These are phyloP conservation scores for Coprinopsis marcescibilis DNA, from an alignment of 768 basidiomycete genomes.

Conservation along the genomic window DNA sequence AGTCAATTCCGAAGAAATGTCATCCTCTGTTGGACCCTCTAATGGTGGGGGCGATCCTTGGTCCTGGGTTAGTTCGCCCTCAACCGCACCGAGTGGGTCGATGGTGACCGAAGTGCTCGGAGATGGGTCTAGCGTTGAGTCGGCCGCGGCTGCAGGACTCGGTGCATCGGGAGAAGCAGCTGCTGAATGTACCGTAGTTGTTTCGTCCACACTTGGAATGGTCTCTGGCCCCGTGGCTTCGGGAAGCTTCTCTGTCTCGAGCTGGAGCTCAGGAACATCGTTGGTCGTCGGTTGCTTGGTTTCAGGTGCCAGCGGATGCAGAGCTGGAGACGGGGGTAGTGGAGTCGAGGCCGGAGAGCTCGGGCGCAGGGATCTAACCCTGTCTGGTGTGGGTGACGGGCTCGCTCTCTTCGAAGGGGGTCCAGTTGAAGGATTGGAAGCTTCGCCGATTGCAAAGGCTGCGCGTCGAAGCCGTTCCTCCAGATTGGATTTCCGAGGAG, in stretches of 20 bases:
- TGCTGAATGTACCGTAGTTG: too few relatives aligned
- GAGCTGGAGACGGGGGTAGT: conserved; percentile 34
- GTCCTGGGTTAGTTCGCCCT: too few relatives aligned
- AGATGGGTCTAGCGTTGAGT: too few relatives aligned
- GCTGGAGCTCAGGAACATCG: background rate
- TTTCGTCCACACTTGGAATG: too few relatives aligned
- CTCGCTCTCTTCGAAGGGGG: background rate
- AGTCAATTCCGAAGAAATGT: too few relatives aligned
- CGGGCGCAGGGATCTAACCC: conserved; percentile 21
- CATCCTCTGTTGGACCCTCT: too few relatives aligned
- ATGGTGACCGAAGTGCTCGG: too few relatives aligned
- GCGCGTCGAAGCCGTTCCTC: conserved; percentile 74
- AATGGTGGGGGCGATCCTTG: too few relatives aligned
- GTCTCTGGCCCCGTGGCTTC: background rate
- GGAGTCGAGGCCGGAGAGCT: conserved; percentile 40
- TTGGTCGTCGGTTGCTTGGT: background rate
- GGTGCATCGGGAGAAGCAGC: too few relatives aligned
- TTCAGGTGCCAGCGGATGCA: background rate
- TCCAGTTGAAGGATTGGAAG: conserved; percentile 26
- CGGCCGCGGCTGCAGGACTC: too few relatives aligned
- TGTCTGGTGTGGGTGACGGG: conserved; percentile 17
- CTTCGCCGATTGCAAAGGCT: conserved; percentile 52
- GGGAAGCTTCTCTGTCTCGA: background rate
- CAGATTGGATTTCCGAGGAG: conserved; percentile 48
- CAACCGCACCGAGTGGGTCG: too few relatives aligned